phyloP scores from a whole-genome alignment of 805 yeast species.

The Candida yuanshanica region DNA sequence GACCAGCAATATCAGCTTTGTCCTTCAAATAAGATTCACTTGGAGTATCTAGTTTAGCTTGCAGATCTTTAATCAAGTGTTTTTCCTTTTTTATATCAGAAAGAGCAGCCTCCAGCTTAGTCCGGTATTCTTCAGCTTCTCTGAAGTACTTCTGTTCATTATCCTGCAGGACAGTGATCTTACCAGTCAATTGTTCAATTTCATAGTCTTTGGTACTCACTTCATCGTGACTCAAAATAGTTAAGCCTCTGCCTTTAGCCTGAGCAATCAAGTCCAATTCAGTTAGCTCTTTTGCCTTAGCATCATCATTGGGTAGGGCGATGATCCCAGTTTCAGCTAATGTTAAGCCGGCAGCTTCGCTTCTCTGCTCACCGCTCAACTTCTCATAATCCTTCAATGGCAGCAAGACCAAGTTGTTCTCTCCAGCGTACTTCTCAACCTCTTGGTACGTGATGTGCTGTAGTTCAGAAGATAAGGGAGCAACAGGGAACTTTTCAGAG shows the following conservation, averaged over 20 bases:
- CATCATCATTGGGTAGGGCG: neutral
- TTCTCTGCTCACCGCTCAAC: neutral
- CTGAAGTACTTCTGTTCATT: slow-evolving; percentile 17
- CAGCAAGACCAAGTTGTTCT: slow-evolving; percentile 25
- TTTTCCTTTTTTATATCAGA: slow-evolving; percentile 5
- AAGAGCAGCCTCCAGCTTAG: slow-evolving; percentile 14
- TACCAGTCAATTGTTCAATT: slow-evolving; percentile 5
- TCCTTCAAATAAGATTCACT: slow-evolving; percentile 23
- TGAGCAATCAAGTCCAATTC: slow-evolving; percentile 14
- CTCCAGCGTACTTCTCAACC: slow-evolving; percentile 27
- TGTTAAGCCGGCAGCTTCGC: neutral
- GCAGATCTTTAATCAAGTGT: slow-evolving; percentile 1
- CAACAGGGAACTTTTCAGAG: slow-evolving; percentile 12
- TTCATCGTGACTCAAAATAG: slow-evolving; percentile 8
- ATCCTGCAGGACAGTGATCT: slow-evolving; percentile 13
- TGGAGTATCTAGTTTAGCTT: slow-evolving; percentile 23
- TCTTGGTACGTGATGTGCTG: slow-evolving; percentile 17
- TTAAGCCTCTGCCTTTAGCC: slow-evolving; percentile 15
- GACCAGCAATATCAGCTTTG: slow-evolving; percentile 24
- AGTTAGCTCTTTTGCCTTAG: slow-evolving; percentile 11
- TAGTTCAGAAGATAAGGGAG: slow-evolving; percentile 21
- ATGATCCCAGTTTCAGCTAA: neutral
- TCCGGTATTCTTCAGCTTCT: slow-evolving; percentile 18
- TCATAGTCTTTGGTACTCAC: neutral
- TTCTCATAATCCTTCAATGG: slow-evolving; percentile 17